Evolutionary conservation across 352 stramenopile species (phyloP), one percentile per base, ranked within the genome.

Genomic region (Phytophthora parvispora): DNA sequence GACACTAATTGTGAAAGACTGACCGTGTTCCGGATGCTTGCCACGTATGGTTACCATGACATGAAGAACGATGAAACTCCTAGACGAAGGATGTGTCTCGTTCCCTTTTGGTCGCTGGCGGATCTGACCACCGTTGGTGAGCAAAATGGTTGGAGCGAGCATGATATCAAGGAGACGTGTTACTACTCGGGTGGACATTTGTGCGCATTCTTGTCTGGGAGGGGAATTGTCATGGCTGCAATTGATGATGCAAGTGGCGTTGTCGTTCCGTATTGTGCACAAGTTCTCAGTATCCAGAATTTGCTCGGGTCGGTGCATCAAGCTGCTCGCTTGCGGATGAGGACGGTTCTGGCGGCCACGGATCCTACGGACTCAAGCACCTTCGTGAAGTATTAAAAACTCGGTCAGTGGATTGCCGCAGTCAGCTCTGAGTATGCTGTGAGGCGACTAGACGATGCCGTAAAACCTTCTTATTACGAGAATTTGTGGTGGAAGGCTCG

Each of bases 131-230:
- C 16, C 16, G 2, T 43, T 43, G 36, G 16, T 43, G 36, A n/a
- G 5, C 36, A 43, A 22, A 22, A 4, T 10, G 13, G 16, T 20
- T 43, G 36, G 36, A 20, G 15, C 5, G 36, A 43, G 10, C 36
- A 20, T 5, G 36, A 22, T n/a, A 43, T 22, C 36, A 22, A 43
- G 36, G 36, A 43, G 36, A 22, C 5, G 16, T 10, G 20, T 18
- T 43, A 20, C 6, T 43, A 22, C 36, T 22, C 36, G 36, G 67
- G 67, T 64, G 60, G 67, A 12, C 71, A 63, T 40, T 63, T 71
- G 55, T 48, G 61, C 24, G 67, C 67, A 43, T 71, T 75, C 55
- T 67, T 69, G 66, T 60, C 60, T 20, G 49, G 20, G 9, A 24
- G 7, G 36, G 32, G 18, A n/a, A 12, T 31, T 67, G 36, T 24